Conservation (phyloP, 2,329 filamentous ascomycete species). For the Rosellinia necatrix region DNA sequence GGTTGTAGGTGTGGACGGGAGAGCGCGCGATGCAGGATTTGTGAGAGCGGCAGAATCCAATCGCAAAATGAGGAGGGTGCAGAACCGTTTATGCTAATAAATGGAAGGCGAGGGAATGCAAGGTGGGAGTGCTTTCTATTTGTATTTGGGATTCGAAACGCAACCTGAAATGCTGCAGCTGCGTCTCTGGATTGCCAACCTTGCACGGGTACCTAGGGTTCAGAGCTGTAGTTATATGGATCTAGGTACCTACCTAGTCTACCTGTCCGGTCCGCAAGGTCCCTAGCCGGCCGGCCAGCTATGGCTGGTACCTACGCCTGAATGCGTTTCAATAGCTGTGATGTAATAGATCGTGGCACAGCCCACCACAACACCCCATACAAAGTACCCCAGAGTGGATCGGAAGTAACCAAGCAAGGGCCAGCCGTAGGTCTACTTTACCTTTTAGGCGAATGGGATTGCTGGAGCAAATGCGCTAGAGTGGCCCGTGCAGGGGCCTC, state of each 20-base stretch:
- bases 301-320: no score
- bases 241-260: neutral
- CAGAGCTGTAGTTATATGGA: no score
- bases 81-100: neutral
- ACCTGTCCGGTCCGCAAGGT: neutral
- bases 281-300: no score
- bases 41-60: no score
- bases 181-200: neutral
- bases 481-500: neutral
- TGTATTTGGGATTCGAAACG: slow-evolving; percentile 14
- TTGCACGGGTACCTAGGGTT: neutral
- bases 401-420: neutral
- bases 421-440: neutral
- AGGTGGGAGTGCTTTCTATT: slow-evolving; percentile 10
- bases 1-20: neutral
- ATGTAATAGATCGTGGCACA: slow-evolving; percentile 18
- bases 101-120: neutral
- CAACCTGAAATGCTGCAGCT: neutral
- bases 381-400: slow-evolving; percentile 19
- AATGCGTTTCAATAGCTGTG: no score
- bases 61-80: neutral
- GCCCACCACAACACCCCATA: slow-evolving; percentile 2
- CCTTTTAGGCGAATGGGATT: neutral
- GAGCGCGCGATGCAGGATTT: neutral
- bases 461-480: neutral